These are phyloP conservation scores for Rosa persica DNA, from an alignment of 306 rosid genomes.

Conservation along the genomic window DNA sequence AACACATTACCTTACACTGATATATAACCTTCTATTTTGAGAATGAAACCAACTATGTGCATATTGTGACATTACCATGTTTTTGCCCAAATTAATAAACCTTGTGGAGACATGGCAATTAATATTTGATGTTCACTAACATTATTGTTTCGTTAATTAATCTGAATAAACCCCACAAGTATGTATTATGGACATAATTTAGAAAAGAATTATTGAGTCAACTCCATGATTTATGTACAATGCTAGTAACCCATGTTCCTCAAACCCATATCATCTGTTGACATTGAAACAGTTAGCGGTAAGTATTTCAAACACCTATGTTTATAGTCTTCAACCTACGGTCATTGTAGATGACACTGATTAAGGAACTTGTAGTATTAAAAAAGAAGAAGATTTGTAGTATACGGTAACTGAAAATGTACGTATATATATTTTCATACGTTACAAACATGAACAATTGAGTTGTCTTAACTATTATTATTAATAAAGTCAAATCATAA, in stretches of 20 bases:
- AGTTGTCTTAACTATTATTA: background rate
- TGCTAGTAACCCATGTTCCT: background rate
- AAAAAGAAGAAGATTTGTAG: background rate
- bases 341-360: background rate
- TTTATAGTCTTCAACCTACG: background rate
- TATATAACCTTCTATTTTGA: background rate
- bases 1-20: background rate
- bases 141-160: constrained; percentile 6
- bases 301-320: background rate
- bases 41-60: background rate
- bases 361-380: background rate
- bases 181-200: constrained; percentile 2
- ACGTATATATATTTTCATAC: background rate
- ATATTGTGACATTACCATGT: background rate
- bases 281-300: background rate
- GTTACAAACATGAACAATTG: background rate
- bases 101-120: background rate
- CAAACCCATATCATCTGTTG: background rate
- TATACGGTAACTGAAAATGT: background rate
- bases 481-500: background rate
- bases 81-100: background rate
- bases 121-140: background rate
- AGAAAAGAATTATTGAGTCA: constrained; percentile 26
- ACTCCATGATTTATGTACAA: constrained; percentile 21
- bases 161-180: constrained; percentile 14